phyloP scores from a whole-genome alignment of 2,329 filamentous ascomycete species.

The Alternaria viburni region DNA sequence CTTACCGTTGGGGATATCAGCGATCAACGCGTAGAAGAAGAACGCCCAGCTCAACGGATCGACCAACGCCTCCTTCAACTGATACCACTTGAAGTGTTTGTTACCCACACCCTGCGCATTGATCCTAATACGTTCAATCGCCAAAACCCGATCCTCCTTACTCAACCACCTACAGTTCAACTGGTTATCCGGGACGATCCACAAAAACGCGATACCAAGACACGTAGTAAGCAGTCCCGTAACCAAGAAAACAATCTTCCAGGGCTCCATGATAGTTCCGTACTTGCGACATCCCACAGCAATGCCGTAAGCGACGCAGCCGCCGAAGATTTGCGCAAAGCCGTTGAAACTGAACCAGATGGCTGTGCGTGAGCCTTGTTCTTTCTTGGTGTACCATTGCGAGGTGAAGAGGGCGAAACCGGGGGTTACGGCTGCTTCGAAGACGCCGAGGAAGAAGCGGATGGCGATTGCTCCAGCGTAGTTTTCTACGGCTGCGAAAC shows the following conservation, averaged over 20 bases:
- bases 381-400: conserved; percentile 75
- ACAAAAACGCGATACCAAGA: conserved; percentile 54
- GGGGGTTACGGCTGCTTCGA: conserved; percentile 72
- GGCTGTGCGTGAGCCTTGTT: conserved; percentile 67
- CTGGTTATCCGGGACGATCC: conserved; percentile 64
- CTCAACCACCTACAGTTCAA: conserved; percentile 68
- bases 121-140: conserved; percentile 72
- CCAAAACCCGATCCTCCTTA: conserved; percentile 70
- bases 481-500: conserved; percentile 67
- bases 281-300: conserved; percentile 61
- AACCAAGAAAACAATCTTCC: conserved; percentile 65
- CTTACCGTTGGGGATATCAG: conserved; percentile 63
- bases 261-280: conserved; percentile 66
- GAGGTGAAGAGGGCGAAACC: conserved; percentile 72
- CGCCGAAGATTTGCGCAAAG: conserved; percentile 67
- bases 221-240: conserved; percentile 53
- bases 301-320: conserved; percentile 68
- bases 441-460: conserved; percentile 71
- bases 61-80: conserved; percentile 65
- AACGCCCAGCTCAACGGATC: conserved; percentile 68
- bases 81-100: conserved; percentile 71
- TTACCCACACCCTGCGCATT: conserved; percentile 80
- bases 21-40: conserved; percentile 62
- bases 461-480: conserved; percentile 68
- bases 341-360: conserved; percentile 76